phyloP scores from a whole-genome alignment of 2,329 filamentous ascomycete species.

The Colletotrichum orchidophilum region DNA sequence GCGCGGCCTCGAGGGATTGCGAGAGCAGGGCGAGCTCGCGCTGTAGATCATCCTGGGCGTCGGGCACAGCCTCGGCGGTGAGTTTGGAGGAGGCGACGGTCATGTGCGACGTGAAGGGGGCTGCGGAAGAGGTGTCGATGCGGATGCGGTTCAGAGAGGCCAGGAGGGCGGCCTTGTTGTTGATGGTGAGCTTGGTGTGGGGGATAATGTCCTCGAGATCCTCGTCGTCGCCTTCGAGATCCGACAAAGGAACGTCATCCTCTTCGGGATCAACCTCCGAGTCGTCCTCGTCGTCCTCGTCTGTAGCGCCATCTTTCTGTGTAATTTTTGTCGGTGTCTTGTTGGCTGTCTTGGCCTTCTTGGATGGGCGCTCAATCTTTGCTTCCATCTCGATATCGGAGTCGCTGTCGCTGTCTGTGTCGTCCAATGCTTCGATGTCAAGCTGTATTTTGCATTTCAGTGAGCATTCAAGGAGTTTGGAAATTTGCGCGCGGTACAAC shows the following conservation, averaged over 20 bases:
- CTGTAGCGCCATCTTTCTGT: slow-evolving; percentile 58
- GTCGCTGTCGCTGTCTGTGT: slow-evolving; percentile 70
- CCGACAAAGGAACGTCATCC: slow-evolving; percentile 89
- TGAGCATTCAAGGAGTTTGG: not conserved
- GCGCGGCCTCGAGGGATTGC: slow-evolving; percentile 83
- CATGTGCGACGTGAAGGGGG: slow-evolving; percentile 87
- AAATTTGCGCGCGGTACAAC: not conserved
- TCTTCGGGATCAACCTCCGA: slow-evolving; percentile 86
- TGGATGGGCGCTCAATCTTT: slow-evolving; percentile 65
- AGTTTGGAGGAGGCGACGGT: slow-evolving; percentile 74
- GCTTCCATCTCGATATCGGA: slow-evolving; percentile 82
- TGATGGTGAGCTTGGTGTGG: slow-evolving; percentile 94
- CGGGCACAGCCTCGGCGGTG: slow-evolving; percentile 74
- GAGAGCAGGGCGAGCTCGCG: slow-evolving; percentile 94
- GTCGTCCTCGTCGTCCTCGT: slow-evolving; percentile 70
- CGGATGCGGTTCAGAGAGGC: slow-evolving; percentile 82
- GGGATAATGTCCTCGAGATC: slow-evolving; percentile 89
- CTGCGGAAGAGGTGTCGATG: slow-evolving; percentile 71
- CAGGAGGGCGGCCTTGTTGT: slow-evolving; percentile 90
- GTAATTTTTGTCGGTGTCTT: slow-evolving; percentile 43
- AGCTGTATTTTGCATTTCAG: slow-evolving; percentile 46
- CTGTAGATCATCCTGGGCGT: slow-evolving; percentile 90
- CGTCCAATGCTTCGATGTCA: slow-evolving; percentile 66
- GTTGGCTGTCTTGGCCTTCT: slow-evolving; percentile 54
- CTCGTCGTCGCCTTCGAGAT: slow-evolving; percentile 80